phyloP scores from a whole-genome alignment of 495 filamentous ascomycete genomes.

The Tuber melanosporum region DNA sequence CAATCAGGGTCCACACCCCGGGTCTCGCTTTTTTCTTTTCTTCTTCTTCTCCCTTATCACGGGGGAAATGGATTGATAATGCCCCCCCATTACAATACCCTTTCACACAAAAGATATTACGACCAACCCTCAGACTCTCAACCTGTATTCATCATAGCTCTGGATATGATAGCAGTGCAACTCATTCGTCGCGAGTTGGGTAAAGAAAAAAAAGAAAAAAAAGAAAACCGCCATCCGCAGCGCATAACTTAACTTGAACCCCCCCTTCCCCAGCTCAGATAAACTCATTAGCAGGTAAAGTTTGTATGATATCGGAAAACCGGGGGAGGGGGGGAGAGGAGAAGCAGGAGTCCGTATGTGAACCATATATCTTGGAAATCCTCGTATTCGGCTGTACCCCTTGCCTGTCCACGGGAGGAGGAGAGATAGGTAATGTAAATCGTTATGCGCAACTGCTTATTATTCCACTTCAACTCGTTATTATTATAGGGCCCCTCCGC shows the following conservation, averaged over 20 bases:
- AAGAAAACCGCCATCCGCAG: neutral
- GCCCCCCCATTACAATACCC: neutral
- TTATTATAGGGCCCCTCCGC: neutral
- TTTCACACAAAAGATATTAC: slow-evolving; percentile 6
- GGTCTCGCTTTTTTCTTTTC: neutral
- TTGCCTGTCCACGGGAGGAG: too few species aligned
- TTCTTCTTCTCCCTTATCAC: neutral
- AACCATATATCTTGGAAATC: neutral
- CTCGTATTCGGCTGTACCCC: neutral
- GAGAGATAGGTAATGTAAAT: too few species aligned
- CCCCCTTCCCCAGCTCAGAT: neutral
- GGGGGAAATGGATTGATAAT: neutral
- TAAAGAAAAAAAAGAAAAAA: neutral
- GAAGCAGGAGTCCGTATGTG: too few species aligned
- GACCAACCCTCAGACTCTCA: neutral
- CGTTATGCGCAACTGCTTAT: neutral
- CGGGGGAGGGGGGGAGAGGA: too few species aligned
- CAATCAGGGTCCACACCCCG: slow-evolving; percentile 1
- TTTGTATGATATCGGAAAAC: too few species aligned
- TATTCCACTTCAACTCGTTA: neutral
- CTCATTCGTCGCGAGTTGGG: neutral
- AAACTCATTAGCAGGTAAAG: too few species aligned
- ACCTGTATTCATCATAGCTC: neutral
- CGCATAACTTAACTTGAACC: neutral
- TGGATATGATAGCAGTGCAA: neutral